Conservation (phyloP, 805 yeast species). For the Yarrowia hollandica region DNA sequence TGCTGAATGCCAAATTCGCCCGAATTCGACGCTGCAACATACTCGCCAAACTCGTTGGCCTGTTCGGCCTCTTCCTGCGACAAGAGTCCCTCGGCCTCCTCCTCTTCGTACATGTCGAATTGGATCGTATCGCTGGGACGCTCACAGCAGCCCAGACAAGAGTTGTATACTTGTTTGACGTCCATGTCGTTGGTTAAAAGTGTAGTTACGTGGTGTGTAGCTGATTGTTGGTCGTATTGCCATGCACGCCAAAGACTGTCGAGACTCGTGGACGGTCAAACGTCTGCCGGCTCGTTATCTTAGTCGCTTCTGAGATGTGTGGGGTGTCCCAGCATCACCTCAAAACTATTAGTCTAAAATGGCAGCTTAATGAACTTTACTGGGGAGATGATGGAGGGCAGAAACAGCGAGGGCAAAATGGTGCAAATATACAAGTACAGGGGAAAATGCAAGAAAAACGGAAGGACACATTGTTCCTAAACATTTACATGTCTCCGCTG, state of each 20-base stretch:
- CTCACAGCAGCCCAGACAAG: conserved; percentile 12
- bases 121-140: neutral
- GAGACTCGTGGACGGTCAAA: conserved; percentile 5
- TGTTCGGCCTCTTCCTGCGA: conserved; percentile 15
- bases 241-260: no score
- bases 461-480: no score
- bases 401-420: no score
- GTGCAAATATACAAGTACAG: no score
- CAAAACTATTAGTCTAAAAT: conserved; percentile 7
- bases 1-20: conserved; percentile 22
- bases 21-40: neutral
- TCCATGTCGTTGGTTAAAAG: neutral
- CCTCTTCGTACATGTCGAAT: conserved; percentile 27
- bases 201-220: neutral
- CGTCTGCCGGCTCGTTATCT: neutral
- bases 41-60: conserved; percentile 26
- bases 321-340: neutral
- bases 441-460: no score
- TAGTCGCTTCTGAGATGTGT: conserved; percentile 15
- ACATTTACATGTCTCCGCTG: no score
- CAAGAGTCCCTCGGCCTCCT: conserved; percentile 5
- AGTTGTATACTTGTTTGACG: neutral
- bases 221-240: no score
- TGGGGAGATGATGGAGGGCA: neutral
- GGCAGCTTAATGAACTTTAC: neutral